A percentile compares a stretch with the other conserved stretches of the same genome.
These are phyloP conservation scores for Aspergillus fumigatiaffinis DNA, from an alignment of 2,329 filamentous ascomycete genomes.

Conservation along the genomic window DNA sequence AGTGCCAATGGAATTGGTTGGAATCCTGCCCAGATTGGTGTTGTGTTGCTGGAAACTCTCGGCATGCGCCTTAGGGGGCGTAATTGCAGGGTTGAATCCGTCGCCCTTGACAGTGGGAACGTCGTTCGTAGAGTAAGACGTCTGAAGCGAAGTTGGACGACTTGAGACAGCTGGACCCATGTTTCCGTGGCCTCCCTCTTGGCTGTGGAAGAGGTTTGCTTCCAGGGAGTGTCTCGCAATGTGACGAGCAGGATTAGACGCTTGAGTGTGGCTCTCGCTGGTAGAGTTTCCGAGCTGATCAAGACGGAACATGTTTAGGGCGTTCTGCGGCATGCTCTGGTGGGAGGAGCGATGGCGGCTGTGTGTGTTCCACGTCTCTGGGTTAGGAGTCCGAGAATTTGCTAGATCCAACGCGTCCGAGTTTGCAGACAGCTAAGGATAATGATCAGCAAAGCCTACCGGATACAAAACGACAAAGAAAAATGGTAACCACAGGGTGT, in stretches of 20 bases:
- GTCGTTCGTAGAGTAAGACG: constrained; percentile 87
- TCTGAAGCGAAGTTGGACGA: constrained; percentile 56
- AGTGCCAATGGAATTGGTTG: constrained; percentile 60
- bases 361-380: constrained; percentile 63
- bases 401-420: constrained; percentile 78
- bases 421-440: constrained; percentile 68
- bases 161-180: constrained; percentile 29
- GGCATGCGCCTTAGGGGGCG: constrained; percentile 55
- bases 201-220: constrained; percentile 34
- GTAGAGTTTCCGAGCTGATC: constrained; percentile 32
- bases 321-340: constrained; percentile 57
- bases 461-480: neutral
- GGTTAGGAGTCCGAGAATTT: constrained; percentile 62
- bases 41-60: constrained; percentile 69
- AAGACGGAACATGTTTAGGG: constrained; percentile 40
- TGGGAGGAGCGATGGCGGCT: constrained; percentile 65
- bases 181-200: constrained; percentile 25
- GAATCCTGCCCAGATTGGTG: constrained; percentile 75
- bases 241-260: constrained; percentile 33
- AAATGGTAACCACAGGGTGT: neutral
- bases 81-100: constrained; percentile 44
- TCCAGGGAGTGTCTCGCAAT: constrained; percentile 44
- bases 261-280: constrained; percentile 23
- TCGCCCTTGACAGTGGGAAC: constrained; percentile 77
- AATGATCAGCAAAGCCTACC: constrained; percentile 35